Conservation (phyloP, 2,329 filamentous ascomycete species). For the Pezicula neosporulosa region DNA sequence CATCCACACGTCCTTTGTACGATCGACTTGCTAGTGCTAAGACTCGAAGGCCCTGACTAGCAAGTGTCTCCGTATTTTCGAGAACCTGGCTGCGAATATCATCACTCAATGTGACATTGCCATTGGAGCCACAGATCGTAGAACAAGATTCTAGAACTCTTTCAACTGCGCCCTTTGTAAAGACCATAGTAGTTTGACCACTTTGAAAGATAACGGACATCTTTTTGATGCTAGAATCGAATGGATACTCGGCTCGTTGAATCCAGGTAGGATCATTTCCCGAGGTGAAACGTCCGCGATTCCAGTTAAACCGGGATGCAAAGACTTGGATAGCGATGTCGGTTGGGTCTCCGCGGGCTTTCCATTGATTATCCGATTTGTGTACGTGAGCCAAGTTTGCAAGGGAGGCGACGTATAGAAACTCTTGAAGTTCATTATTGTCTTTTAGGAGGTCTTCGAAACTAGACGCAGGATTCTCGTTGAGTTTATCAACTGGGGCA, state of each 20-base stretch:
- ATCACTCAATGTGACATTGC: constrained; percentile 44
- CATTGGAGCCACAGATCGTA: constrained; percentile 40
- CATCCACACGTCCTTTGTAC: constrained; percentile 25
- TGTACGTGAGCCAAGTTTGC: constrained; percentile 64
- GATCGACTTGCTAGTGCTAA: constrained; percentile 56
- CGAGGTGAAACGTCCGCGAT: constrained; percentile 47
- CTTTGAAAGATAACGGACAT: constrained; percentile 69
- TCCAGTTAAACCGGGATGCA: constrained; percentile 64
- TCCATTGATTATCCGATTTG: constrained; percentile 50
- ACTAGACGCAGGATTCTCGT: constrained; percentile 6
- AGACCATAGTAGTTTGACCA: constrained; percentile 39
- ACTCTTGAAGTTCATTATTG: constrained; percentile 48
- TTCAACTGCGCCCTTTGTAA: constrained; percentile 68
- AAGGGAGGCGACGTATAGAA: constrained; percentile 60
- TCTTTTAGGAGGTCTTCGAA: constrained; percentile 36
- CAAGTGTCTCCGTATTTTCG: constrained; percentile 66
- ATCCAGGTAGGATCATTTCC: constrained; percentile 49
- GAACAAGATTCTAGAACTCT: constrained; percentile 63
- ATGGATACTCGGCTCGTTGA: constrained; percentile 66
- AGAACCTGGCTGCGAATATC: constrained; percentile 54
- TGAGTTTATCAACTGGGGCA: constrained; percentile 24
- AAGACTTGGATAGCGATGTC: constrained; percentile 77
- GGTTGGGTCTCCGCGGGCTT: constrained; percentile 63
- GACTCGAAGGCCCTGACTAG: constrained; percentile 64
- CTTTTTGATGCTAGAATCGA: constrained; percentile 72